phyloP scores from a whole-genome alignment of 2,329 filamentous ascomycete species.

The Dactylonectria macrodidyma region DNA sequence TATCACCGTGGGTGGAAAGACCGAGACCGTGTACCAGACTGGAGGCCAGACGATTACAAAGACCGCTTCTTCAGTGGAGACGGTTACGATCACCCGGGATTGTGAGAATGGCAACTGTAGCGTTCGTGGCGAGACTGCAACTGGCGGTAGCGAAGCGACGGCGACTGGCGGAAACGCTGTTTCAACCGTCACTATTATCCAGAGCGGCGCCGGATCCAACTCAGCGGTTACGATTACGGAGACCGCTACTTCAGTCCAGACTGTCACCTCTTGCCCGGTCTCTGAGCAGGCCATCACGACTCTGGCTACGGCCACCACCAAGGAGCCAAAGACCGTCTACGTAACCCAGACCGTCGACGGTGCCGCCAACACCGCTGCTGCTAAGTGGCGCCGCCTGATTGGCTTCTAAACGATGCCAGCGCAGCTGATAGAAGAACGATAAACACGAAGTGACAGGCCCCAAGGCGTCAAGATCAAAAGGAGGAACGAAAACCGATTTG shows the following conservation, averaged over 20 bases:
- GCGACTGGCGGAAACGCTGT: not conserved
- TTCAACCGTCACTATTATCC: constrained; percentile 13
- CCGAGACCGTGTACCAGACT: not conserved
- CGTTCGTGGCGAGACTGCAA: not conserved
- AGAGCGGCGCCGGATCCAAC: constrained; percentile 26
- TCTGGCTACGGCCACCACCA: constrained; percentile 39
- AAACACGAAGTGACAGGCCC: constrained; percentile 11
- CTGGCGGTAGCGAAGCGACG: not conserved
- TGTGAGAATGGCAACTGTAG: not conserved
- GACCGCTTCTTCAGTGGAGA: not conserved
- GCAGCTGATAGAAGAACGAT: not conserved
- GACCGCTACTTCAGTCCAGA: constrained; percentile 26
- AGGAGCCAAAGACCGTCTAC: constrained; percentile 43
- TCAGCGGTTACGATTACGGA: constrained; percentile 21
- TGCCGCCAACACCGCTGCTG: constrained; percentile 3
- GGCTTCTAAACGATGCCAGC: constrained; percentile 20
- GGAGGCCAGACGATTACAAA: not conserved
- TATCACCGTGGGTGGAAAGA: not conserved
- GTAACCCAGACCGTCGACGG: constrained; percentile 43
- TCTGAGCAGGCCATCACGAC: constrained; percentile 41
- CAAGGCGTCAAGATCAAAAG: constrained; percentile 23
- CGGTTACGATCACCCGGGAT: not conserved
- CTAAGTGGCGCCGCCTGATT: constrained; percentile 27
- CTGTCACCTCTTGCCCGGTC: constrained; percentile 35
- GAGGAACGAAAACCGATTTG: constrained; percentile 5